Evolutionary conservation across 805 yeast genomes (phyloP).

Genomic region (Kodamaea laetipori): DNA sequence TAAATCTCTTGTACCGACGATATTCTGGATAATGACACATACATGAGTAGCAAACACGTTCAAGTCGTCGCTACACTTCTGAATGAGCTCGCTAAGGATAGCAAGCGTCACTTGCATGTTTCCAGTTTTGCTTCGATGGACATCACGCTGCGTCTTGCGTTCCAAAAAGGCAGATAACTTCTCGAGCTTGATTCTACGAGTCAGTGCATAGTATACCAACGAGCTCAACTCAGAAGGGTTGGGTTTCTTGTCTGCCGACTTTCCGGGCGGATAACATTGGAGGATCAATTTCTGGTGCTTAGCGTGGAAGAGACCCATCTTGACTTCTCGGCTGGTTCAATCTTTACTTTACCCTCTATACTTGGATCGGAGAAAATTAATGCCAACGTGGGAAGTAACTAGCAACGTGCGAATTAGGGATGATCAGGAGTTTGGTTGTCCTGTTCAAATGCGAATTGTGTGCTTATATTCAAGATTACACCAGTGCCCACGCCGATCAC

Average conservation of each 20-base stretch:
- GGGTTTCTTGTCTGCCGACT: constrained; percentile 83
- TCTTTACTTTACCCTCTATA: not conserved
- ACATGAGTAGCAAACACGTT: constrained; percentile 77
- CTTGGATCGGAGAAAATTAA: not conserved
- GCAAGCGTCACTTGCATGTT: constrained; percentile 81
- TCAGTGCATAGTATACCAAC: constrained; percentile 83
- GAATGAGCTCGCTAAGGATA: constrained; percentile 68
- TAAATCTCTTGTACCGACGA: constrained; percentile 60
- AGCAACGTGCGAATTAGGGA: not conserved
- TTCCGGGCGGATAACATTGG: constrained; percentile 92
- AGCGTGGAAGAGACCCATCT: constrained; percentile 51
- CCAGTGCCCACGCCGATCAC: not conserved
- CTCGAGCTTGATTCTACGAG: constrained; percentile 84
- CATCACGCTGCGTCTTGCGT: constrained; percentile 62
- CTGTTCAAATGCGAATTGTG: no score
- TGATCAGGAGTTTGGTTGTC: no score
- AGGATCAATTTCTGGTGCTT: constrained; percentile 88
- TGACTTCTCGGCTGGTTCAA: no score
- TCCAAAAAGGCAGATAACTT: constrained; percentile 76
- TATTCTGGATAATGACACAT: constrained; percentile 55
- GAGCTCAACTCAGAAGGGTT: constrained; percentile 90
- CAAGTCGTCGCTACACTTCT: constrained; percentile 77
- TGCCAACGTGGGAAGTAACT: not conserved
- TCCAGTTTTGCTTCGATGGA: constrained; percentile 64
- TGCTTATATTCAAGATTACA: not conserved